These are phyloP conservation scores for Suhomyces wounanorum DNA, from an alignment of 1,139 yeast species.

Conservation along the genomic window DNA sequence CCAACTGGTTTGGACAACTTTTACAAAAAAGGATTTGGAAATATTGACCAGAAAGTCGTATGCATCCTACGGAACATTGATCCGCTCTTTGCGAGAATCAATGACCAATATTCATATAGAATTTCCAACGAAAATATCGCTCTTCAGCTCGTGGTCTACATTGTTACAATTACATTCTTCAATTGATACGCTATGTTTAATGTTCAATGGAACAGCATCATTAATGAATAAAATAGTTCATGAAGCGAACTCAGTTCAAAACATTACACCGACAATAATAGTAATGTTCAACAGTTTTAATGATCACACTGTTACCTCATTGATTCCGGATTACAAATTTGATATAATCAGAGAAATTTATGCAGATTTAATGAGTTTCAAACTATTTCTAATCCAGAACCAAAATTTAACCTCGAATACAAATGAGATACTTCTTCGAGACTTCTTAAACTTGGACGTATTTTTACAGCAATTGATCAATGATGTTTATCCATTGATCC, in stretches of 20 bases:
- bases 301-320: slow-evolving; percentile 27
- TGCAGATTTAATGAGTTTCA: slow-evolving; percentile 27
- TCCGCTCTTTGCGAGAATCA: slow-evolving; percentile 36
- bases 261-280: slow-evolving; percentile 30
- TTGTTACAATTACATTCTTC: slow-evolving; percentile 38
- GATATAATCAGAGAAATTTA: slow-evolving; percentile 30
- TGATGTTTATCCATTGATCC: slow-evolving; percentile 30
- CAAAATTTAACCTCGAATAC: slow-evolving; percentile 14
- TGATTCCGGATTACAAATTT: slow-evolving; percentile 40
- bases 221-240: slow-evolving; percentile 31
- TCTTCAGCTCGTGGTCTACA: slow-evolving; percentile 41
- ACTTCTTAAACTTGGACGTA: slow-evolving; percentile 29
- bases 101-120: slow-evolving; percentile 35
- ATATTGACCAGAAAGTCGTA: slow-evolving; percentile 38
- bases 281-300: slow-evolving; percentile 30
- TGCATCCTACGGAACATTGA: slow-evolving; percentile 36
- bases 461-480: slow-evolving; percentile 32
- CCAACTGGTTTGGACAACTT: slow-evolving; percentile 20
- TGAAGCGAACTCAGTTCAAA: slow-evolving; percentile 23
- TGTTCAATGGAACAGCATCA: slow-evolving; percentile 40
- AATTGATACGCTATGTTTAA: slow-evolving; percentile 34
- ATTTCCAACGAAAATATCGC: slow-evolving; percentile 40
- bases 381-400: slow-evolving; percentile 21
- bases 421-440: slow-evolving; percentile 15
- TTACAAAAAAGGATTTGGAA: slow-evolving; percentile 32